Conservation (phyloP, 2,329 filamentous ascomycete genomes). For the Aspergillus oerlinghausenensis region DNA sequence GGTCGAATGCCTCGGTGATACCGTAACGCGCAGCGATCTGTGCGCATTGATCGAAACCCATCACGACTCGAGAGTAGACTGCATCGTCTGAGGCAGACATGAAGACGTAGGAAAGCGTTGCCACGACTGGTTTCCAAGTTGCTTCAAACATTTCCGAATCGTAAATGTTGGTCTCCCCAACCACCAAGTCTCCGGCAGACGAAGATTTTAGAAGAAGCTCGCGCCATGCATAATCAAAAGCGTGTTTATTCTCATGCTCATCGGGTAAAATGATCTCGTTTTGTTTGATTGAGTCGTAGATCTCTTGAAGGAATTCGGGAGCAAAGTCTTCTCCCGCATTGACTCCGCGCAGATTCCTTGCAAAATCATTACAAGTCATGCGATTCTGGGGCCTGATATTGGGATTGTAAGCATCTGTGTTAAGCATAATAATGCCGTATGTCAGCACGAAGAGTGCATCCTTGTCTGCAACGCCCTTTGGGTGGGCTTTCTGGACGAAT, state of each 20-base stretch:
- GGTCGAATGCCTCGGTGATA: constrained; percentile 81
- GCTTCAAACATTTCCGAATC: constrained; percentile 97
- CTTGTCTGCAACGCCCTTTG: constrained; percentile 73
- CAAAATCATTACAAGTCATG: constrained; percentile 80
- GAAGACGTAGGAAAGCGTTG: constrained; percentile 95
- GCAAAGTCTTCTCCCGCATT: constrained; percentile 84
- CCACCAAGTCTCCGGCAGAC: constrained; percentile 64
- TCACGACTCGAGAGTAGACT: constrained; percentile 88
- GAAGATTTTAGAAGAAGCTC: constrained; percentile 84
- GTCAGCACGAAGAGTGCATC: constrained; percentile 87
- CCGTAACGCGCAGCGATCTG: constrained; percentile 83
- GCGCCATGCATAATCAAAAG: constrained; percentile 97
- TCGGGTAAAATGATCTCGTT: constrained; percentile 96
- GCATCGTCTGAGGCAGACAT: constrained; percentile 97
- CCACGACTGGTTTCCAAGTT: constrained; percentile 92
- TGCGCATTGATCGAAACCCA: constrained; percentile 93
- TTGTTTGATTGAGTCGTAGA: constrained; percentile 85
- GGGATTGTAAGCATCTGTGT: constrained; percentile 94
- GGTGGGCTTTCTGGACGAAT: constrained; percentile 67
- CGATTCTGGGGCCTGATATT: constrained; percentile 72
- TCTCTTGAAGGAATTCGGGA: constrained; percentile 74
- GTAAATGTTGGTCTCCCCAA: constrained; percentile 89
- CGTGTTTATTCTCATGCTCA: constrained; percentile 93
- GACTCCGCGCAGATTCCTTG: constrained; percentile 82
- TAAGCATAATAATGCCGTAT: constrained; percentile 96